Evolutionary conservation across 2,329 filamentous ascomycete species (phyloP).

Genomic region (Neopestalotiopsis clavispora): DNA sequence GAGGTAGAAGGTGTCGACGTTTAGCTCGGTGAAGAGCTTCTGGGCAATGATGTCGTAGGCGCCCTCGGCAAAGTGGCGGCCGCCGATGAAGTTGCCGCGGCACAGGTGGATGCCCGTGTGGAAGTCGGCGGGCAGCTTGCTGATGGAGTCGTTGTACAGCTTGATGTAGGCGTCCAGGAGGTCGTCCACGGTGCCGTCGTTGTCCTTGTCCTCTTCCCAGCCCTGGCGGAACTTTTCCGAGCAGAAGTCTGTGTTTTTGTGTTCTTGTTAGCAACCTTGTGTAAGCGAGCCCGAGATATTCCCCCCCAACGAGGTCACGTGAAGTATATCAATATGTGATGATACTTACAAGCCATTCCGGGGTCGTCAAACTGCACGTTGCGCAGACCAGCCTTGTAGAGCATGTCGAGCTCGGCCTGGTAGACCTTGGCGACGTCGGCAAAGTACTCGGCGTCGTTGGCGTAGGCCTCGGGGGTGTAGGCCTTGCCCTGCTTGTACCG

Average conservation of each 20-base stretch:
- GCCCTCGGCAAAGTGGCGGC: constrained; percentile 69
- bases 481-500: constrained; percentile 60
- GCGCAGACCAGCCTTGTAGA: constrained; percentile 66
- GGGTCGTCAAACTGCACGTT: constrained; percentile 74
- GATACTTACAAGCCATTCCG: constrained; percentile 65
- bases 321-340: neutral
- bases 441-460: constrained; percentile 66
- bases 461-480: constrained; percentile 61
- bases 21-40: constrained; percentile 67
- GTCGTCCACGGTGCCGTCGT: constrained; percentile 70
- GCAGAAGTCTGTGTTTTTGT: constrained; percentile 68
- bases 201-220: constrained; percentile 70
- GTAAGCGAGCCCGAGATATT: too few relatives aligned
- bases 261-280: neutral
- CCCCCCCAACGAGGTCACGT: neutral
- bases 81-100: constrained; percentile 70
- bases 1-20: constrained; percentile 71
- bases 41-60: constrained; percentile 70
- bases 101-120: constrained; percentile 80
- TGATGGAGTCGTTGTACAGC: constrained; percentile 75
- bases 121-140: constrained; percentile 68
- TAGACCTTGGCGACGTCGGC: constrained; percentile 69
- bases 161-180: constrained; percentile 77
- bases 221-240: constrained; percentile 73
- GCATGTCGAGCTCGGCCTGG: constrained; percentile 62